Conservation (phyloP, 495 filamentous ascomycete genomes). For the Aspergillus baeticus region DNA sequence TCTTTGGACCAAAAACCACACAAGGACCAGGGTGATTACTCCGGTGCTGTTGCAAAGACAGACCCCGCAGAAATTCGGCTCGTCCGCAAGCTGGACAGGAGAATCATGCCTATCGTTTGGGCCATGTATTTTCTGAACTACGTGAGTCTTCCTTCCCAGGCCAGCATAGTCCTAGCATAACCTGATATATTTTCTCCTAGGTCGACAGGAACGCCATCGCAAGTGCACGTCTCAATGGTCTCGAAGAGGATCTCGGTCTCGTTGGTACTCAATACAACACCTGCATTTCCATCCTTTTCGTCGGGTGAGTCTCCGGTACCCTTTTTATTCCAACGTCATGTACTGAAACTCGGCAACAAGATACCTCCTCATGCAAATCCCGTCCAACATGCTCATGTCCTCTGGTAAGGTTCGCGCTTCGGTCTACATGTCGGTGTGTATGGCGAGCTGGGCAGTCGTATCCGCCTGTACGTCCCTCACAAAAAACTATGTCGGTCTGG, state of each 20-base stretch:
- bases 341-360: slow-evolving; percentile 8
- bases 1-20: not conserved
- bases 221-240: slow-evolving; percentile 26
- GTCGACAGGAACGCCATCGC: slow-evolving; percentile 21
- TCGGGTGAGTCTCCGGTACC: slow-evolving; percentile 33
- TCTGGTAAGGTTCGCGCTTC: slow-evolving; percentile 16
- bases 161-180: not conserved
- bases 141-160: slow-evolving; percentile 7
- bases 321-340: not conserved
- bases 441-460: slow-evolving; percentile 45
- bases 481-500: slow-evolving; percentile 34
- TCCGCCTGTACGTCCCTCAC: slow-evolving; percentile 39
- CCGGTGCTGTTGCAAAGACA: slow-evolving; percentile 10
- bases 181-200: not conserved
- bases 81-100: slow-evolving; percentile 47
- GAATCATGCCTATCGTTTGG: slow-evolving; percentile 39
- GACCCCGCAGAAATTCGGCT: slow-evolving; percentile 20
- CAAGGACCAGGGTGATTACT: slow-evolving; percentile 12
- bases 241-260: slow-evolving; percentile 36
- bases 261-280: slow-evolving; percentile 44
- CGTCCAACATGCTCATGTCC: slow-evolving; percentile 55
- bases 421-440: slow-evolving; percentile 29
- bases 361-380: slow-evolving; percentile 54
- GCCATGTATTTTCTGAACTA: slow-evolving; percentile 47
- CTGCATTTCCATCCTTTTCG: slow-evolving; percentile 52